These are phyloP conservation scores for Pyrrhoderma noxium DNA, from an alignment of 1,284 basidiomycete species.

Conservation along the genomic window DNA sequence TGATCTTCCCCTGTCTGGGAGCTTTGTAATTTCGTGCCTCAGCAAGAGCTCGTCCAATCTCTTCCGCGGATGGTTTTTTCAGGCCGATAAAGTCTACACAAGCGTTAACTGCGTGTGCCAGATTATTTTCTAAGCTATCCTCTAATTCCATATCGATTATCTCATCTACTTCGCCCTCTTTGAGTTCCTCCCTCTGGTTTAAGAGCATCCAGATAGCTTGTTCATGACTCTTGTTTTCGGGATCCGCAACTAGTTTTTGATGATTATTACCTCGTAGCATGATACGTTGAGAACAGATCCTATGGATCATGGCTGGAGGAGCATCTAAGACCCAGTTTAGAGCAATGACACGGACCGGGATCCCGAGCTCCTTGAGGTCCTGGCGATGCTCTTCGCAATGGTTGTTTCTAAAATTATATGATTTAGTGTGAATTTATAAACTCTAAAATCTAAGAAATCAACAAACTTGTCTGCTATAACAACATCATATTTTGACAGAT, in stretches of 20 bases:
- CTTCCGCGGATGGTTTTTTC: constrained; percentile 45
- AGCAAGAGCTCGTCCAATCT: constrained; percentile 54
- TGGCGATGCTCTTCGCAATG: constrained; percentile 74
- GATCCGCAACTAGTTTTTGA: constrained; percentile 68
- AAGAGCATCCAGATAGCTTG: constrained; percentile 79
- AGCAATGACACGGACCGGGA: constrained; percentile 65
- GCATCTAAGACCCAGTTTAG: constrained; percentile 69
- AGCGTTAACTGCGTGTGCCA: constrained; percentile 55
- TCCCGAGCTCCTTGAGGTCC: constrained; percentile 51
- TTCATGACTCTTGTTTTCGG: constrained; percentile 55
- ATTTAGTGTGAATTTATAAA: not conserved
- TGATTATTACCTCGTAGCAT: constrained; percentile 73
- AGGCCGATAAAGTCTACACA: constrained; percentile 45
- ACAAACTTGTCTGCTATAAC: constrained; percentile 87
- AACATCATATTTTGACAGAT: constrained; percentile 60
- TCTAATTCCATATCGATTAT: constrained; percentile 60
- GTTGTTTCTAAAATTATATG: constrained; percentile 62
- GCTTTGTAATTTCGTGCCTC: constrained; percentile 46
- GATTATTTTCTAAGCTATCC: constrained; percentile 46
- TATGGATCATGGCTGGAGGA: constrained; percentile 51
- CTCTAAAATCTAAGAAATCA: not conserved
- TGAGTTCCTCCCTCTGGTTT: constrained; percentile 56
- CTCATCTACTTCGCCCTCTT: constrained; percentile 54
- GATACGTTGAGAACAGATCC: constrained; percentile 74
- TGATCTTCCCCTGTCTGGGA: constrained; percentile 15